Base-by-base conservation (phyloP, 2,329 filamentous ascomycete genomes). In the Scopulariopsis brevicaulis region DNA sequence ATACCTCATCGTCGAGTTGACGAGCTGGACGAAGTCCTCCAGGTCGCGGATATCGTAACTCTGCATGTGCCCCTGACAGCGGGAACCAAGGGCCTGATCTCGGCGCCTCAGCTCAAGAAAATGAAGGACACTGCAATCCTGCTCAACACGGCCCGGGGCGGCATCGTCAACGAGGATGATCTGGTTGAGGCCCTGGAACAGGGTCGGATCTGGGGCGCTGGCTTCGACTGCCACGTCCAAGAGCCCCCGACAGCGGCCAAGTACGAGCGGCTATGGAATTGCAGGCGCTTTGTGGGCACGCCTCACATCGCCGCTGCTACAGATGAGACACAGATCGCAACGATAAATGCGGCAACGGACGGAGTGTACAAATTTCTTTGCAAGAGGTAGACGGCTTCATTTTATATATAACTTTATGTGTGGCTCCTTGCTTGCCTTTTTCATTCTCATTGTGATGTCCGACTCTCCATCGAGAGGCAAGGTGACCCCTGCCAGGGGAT, bases 11-110 rank as follows among this genome's bases (percentile, higher is more conserved):
- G 14, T 2, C 40, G 40, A 46, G 40, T 46, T 14, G 15, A 46
- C 40, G 18, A 46, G 3, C 53, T 60, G 12, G 70, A 75, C 2
- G 80, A 82, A 22, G 72, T 93, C 12, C 75, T 93, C 15, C 78
- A 82, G 1, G 74, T 77, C 32, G 82, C 85, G 1, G 89, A 93
- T 69, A 92, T 93, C 66, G 67, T 94, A 60, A 92, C 89, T 0
- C 84, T 93, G 10, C 89, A 93, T 66, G 93, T 88, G 0, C 89
- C 89, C 0, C 75, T 93, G 58, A 80, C 92, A 59, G 87, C 87
- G 5, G 87, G 85, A 4, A 93, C 89, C 0, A 78, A 85, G 60
- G 87, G 89, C 58, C 80, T 94, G 70, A 82, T 93, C 24, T 74
- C 22, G 76, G 75, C 15, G 6, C 40, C 14, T 8, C 15, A 46